phyloP scores from a whole-genome alignment of 768 basidiomycete species.

The Rhodotorula babjevae region DNA sequence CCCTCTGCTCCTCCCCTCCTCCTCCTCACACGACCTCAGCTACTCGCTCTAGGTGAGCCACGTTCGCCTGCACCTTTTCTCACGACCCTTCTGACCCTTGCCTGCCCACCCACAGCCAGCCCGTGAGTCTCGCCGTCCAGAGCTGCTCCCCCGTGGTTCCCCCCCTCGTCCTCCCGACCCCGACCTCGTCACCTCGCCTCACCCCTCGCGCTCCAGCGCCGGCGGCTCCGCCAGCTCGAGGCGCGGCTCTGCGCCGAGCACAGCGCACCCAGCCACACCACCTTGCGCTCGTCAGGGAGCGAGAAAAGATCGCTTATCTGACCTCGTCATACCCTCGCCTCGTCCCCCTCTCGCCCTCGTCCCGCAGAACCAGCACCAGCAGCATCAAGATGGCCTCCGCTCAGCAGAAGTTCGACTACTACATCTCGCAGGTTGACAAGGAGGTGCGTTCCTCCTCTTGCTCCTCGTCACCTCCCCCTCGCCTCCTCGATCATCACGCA shows the following conservation, averaged over 20 bases:
- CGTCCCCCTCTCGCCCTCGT: background rate
- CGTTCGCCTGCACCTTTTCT: too few species aligned
- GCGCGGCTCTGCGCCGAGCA: background rate
- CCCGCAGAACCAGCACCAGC: background rate
- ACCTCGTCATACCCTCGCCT: background rate
- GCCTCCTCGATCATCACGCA: background rate
- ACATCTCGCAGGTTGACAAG: slow-evolving; percentile 87
- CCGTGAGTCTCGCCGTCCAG: background rate
- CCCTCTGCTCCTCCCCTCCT: background rate
- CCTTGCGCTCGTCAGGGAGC: background rate
- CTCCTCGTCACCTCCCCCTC: background rate
- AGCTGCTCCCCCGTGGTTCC: background rate
- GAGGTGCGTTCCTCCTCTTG: slow-evolving; percentile 59
- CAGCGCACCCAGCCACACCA: background rate
- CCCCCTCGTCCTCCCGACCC: background rate
- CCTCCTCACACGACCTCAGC: background rate
- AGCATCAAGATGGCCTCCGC: slow-evolving; percentile 47
- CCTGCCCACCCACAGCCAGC: background rate
- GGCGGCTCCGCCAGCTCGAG: background rate
- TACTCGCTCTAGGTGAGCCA: background rate
- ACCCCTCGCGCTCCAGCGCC: background rate
- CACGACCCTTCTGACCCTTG: background rate
- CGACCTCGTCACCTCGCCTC: background rate
- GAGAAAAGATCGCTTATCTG: slow-evolving; percentile 12
- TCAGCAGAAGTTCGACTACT: slow-evolving; percentile 73